These are phyloP conservation scores for Scenedesmus sp. DNA, from an alignment of 163 green algal species.

Conservation along the genomic window DNA sequence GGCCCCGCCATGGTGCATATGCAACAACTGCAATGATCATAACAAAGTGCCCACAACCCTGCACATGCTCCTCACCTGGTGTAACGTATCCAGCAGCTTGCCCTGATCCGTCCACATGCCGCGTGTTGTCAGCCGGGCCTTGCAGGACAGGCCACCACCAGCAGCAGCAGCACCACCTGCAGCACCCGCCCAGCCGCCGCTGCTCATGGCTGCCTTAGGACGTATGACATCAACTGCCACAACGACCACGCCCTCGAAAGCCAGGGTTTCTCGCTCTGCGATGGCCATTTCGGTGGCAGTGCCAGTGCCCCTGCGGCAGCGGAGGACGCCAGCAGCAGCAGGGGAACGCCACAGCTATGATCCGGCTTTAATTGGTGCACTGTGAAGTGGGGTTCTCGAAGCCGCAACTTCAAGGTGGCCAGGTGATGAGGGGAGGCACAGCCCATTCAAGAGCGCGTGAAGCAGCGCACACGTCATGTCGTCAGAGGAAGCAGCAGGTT, in stretches of 20 bases:
- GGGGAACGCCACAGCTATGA: too few relatives aligned
- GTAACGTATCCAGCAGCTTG: conserved; percentile 79
- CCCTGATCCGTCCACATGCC: conserved; percentile 92
- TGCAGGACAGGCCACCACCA: conserved; percentile 36
- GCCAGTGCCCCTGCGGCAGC: conserved; percentile 84
- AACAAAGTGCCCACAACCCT: too few relatives aligned
- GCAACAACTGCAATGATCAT: too few relatives aligned
- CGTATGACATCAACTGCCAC: conserved; percentile 86
- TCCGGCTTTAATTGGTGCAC: too few relatives aligned
- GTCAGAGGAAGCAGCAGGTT: too few relatives aligned
- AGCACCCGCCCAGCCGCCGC: conserved; percentile 34
- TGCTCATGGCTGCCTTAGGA: not conserved
- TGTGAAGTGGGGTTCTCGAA: too few relatives aligned
- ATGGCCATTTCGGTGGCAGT: conserved; percentile 92
- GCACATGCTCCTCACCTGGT: conserved; percentile 73
- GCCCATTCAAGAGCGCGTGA: too few relatives aligned
- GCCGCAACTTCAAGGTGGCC: too few relatives aligned
- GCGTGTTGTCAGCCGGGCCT: conserved; percentile 83
- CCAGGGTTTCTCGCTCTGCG: conserved; percentile 87
- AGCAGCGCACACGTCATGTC: too few relatives aligned
- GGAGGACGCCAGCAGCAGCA: not conserved
- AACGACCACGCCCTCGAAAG: conserved; percentile 94
- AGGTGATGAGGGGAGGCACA: too few relatives aligned
- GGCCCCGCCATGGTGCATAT: too few relatives aligned
- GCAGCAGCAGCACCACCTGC: not conserved